Conservation (phyloP, 768 basidiomycete species). For the Pleurotus pulmonarius region DNA sequence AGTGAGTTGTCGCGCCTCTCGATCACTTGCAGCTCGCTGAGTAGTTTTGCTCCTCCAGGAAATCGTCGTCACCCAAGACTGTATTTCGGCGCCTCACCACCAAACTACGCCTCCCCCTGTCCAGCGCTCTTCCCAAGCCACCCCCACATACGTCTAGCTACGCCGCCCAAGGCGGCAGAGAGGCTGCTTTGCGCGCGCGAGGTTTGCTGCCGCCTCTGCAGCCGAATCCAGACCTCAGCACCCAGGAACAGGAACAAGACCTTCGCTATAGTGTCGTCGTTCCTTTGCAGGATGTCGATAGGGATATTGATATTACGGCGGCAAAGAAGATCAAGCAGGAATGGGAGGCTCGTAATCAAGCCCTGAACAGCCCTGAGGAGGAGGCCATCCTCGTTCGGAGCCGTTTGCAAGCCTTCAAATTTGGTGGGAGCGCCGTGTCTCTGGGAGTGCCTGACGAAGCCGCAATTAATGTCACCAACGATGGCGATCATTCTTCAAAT, state of each 20-base stretch:
- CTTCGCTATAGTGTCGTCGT: conserved; percentile 30
- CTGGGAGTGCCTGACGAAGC: background rate
- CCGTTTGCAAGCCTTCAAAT: conserved; percentile 30
- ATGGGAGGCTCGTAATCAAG: conserved; percentile 44
- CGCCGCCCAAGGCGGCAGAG: conserved; percentile 34
- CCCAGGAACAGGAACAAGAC: conserved; percentile 34
- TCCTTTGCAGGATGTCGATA: conserved; percentile 10
- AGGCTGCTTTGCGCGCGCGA: conserved; percentile 58
- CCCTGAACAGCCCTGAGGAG: conserved; percentile 14
- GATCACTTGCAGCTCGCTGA: too few species aligned
- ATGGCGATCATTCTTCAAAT: background rate
- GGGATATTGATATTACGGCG: conserved; percentile 29
- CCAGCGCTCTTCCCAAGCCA: conserved; percentile 11
- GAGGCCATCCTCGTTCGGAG: conserved; percentile 10
- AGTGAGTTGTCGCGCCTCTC: background rate
- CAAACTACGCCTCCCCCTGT: conserved; percentile 16
- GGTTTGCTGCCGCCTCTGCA: conserved; percentile 51
- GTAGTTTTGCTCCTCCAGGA: background rate
- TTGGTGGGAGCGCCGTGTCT: conserved; percentile 23
- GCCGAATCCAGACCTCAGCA: conserved; percentile 38
- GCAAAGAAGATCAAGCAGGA: conserved; percentile 51
- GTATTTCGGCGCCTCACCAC: conserved; percentile 30
- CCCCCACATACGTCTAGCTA: conserved; percentile 17
- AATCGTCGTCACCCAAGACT: conserved; percentile 10
- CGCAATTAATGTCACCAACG: conserved; percentile 1